A percentile compares a stretch with the other conserved stretches of the same genome.
Conservation (phyloP, 176 grass and related monocot genomes). For the Bothriochloa decipiens region DNA sequence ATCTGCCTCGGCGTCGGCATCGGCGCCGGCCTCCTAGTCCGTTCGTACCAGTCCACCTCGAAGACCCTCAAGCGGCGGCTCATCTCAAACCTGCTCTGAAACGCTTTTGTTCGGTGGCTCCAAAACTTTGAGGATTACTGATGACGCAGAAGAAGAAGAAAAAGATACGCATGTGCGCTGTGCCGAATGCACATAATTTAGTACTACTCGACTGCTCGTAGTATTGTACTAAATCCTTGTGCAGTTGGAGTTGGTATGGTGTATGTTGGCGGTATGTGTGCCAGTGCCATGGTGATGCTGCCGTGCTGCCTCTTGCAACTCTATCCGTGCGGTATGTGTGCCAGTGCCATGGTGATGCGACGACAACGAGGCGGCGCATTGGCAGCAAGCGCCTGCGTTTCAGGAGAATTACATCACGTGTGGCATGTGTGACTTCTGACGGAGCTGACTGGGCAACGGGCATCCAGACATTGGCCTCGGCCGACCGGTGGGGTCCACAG, state of each 20-base stretch:
- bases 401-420: neutral
- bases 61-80: conserved; percentile 58
- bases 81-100: conserved; percentile 55
- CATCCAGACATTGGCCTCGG: neutral
- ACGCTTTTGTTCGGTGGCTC: neutral
- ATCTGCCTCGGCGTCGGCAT: conserved; percentile 85
- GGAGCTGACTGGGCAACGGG: neutral
- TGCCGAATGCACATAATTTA: neutral
- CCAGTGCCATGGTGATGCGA: neutral
- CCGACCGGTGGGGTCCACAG: neutral
- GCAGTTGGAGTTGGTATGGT: neutral
- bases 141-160: neutral
- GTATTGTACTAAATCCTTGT: neutral
- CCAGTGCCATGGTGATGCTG: neutral
- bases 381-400: neutral
- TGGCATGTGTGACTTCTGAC: neutral
- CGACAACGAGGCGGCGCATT: neutral
- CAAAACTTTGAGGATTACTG: neutral
- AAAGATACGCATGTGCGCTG: neutral
- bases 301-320: neutral
- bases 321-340: neutral
- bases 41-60: conserved; percentile 74
- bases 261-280: neutral
- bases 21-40: conserved; percentile 65
- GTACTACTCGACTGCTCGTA: neutral